Evolutionary conservation across 495 filamentous ascomycete genomes (phyloP), one percentile per base, ranked within the genome.

Genomic region (Daldinia childiae): DNA sequence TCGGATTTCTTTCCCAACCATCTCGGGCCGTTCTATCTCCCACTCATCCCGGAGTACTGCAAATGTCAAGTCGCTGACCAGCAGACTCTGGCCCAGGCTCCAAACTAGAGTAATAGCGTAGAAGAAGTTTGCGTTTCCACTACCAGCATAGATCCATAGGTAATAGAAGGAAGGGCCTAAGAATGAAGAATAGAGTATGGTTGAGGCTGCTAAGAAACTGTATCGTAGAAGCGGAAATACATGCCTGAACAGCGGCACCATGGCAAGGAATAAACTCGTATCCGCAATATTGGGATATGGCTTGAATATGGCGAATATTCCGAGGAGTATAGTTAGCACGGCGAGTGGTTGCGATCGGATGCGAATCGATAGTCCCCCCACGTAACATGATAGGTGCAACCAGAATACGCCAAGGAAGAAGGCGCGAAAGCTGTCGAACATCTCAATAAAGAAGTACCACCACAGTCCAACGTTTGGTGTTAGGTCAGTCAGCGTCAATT

Each of bases 401-500:
- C 96, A 98, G 80, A 99, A 99, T 6, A 98, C 93, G 21, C 92
- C 96, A 2, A 99, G 86, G 85, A 99, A 99, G 84, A 99, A 98
- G 56, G 91, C 90, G 24, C 95, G 89, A 85, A 99, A 99, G 4
- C 93, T 95, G 79, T 99, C 95, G 78, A 99, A 99, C 89, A 99
- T 99, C 81, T 99, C 95, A 73, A 95, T 96, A 82, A 99, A 98
- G 80, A 98, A 99, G 82, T 99, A 99, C 95, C 95, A 99, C 95
- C 95, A 99, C 0, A 99, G 85, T 1, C 95, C 95, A 41, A 96
- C 90, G 70, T 98, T 99, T 24, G 95, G 95, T 0, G 95, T 95
- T 48, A 99, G 83, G 80, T 98, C 96, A 1, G 94, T 94, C 4
- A 99, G 88, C 3, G 95, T 88, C 14, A 99, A 85, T 72, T 95